Percentiles rank a stretch among this genome's conserved stretches.
These are phyloP conservation scores for Curvularia hawaiiensis DNA, from an alignment of 2,329 filamentous ascomycete genomes.

Conservation along the genomic window DNA sequence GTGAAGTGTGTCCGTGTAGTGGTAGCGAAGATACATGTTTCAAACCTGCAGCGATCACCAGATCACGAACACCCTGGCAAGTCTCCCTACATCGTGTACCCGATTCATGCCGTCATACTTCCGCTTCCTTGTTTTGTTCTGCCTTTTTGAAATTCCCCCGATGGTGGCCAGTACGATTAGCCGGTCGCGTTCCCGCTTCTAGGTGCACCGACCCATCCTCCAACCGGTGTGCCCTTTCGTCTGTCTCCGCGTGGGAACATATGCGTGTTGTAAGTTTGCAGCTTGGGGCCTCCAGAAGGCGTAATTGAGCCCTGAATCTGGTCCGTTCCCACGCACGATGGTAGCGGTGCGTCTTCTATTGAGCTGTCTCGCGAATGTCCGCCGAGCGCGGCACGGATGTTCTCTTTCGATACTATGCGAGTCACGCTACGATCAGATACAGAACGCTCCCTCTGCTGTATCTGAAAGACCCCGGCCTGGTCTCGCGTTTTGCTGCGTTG, in stretches of 20 bases:
- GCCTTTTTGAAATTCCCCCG: not conserved
- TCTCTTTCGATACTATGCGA: conserved; percentile 42
- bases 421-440: conserved; percentile 14
- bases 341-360: conserved; percentile 18
- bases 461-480: not conserved
- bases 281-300: conserved; percentile 3
- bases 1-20: not conserved
- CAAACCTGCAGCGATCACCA: not conserved
- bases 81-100: not conserved
- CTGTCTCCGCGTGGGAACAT: conserved; percentile 35
- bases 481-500: conserved; percentile 7
- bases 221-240: conserved; percentile 21
- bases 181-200: not conserved
- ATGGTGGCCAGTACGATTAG: not conserved
- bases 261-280: conserved; percentile 37
- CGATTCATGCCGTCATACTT: not conserved
- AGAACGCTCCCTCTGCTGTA: conserved; percentile 7
- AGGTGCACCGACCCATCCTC: conserved; percentile 11
- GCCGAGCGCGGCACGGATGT: conserved; percentile 37
- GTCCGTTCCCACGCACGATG: conserved; percentile 6
- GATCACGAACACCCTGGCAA: not conserved
- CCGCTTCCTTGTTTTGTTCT: not conserved
- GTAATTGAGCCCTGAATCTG: not conserved
- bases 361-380: conserved; percentile 26
- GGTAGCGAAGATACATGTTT: not conserved